Percentiles rank a stretch among this genome's conserved stretches.
These are phyloP conservation scores for Priceomyces haplophilus DNA, from an alignment of 805 yeast species.

Conservation along the genomic window DNA sequence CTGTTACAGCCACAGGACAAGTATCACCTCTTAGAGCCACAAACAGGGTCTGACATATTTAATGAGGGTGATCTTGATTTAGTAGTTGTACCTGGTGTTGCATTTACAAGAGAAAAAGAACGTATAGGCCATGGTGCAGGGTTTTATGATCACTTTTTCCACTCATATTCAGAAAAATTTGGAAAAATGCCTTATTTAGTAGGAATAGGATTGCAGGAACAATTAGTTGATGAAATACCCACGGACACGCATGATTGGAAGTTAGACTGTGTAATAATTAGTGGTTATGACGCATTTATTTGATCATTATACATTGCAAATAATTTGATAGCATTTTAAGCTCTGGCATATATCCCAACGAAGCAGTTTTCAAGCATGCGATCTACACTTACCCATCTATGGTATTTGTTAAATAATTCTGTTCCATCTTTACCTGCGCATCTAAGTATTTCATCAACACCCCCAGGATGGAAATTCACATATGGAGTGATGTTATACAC, in stretches of 20 bases:
- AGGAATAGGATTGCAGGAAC: constrained; percentile 67
- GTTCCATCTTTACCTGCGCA: constrained; percentile 88
- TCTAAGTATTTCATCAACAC: constrained; percentile 69
- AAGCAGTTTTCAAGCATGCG: constrained; percentile 74
- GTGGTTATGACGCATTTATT: constrained; percentile 14
- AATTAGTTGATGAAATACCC: constrained; percentile 53
- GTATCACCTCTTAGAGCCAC: constrained; percentile 69
- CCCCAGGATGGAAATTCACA: constrained; percentile 90
- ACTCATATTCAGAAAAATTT: constrained; percentile 16
- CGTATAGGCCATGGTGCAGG: constrained; percentile 94
- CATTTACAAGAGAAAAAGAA: constrained; percentile 50
- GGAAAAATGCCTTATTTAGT: constrained; percentile 42
- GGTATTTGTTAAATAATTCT: constrained; percentile 64
- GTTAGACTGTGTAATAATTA: constrained; percentile 54
- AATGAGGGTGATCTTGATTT: constrained; percentile 52
- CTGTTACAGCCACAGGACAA: constrained; percentile 63
- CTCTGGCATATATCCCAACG: constrained; percentile 53
- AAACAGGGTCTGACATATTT: constrained; percentile 26
- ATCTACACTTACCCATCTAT: constrained; percentile 77
- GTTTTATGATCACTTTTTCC: constrained; percentile 69
- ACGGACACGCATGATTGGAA: constrained; percentile 61
- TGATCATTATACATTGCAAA: constrained; percentile 5
- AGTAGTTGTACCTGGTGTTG: constrained; percentile 82
- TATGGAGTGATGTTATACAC: constrained; percentile 88
- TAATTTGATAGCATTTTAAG: not conserved